These are phyloP conservation scores for Euphrasia arctica DNA, from an alignment of 305 asterid genomes.

Conservation along the genomic window DNA sequence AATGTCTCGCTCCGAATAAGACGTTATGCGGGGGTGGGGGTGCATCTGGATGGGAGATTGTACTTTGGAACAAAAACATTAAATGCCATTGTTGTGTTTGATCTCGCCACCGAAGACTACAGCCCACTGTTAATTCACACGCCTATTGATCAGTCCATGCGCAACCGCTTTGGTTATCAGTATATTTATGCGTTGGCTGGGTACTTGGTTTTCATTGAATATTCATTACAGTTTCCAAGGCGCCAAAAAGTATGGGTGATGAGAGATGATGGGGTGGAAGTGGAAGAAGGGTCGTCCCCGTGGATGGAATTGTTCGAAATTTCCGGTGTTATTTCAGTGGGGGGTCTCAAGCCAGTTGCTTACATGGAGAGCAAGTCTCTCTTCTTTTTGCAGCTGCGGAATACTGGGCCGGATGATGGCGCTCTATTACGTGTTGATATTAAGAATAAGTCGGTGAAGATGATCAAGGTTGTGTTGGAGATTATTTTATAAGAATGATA, in stretches of 20 bases:
- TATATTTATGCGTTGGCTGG: neutral
- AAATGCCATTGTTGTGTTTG: neutral
- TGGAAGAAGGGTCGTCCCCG: neutral
- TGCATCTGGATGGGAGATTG: neutral
- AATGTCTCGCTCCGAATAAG: neutral
- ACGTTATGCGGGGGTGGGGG: neutral
- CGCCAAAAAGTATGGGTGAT: neutral
- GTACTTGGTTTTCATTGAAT: neutral
- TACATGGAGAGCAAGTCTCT: neutral
- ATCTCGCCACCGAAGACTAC: neutral
- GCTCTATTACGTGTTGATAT: constrained; percentile 2
- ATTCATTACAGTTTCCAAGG: neutral
- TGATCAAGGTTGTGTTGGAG: neutral
- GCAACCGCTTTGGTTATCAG: neutral
- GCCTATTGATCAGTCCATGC: neutral
- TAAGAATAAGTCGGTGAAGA: neutral
- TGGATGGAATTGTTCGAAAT: neutral
- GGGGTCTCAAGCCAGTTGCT: neutral
- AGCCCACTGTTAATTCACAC: neutral
- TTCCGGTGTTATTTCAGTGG: neutral
- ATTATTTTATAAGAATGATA: too few species aligned
- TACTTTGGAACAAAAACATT: neutral
- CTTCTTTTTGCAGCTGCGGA: neutral
- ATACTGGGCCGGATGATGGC: too few species aligned
- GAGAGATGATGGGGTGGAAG: neutral